phyloP scores from a whole-genome alignment of 441 rosid species.

The Biscutella laevigata region DNA sequence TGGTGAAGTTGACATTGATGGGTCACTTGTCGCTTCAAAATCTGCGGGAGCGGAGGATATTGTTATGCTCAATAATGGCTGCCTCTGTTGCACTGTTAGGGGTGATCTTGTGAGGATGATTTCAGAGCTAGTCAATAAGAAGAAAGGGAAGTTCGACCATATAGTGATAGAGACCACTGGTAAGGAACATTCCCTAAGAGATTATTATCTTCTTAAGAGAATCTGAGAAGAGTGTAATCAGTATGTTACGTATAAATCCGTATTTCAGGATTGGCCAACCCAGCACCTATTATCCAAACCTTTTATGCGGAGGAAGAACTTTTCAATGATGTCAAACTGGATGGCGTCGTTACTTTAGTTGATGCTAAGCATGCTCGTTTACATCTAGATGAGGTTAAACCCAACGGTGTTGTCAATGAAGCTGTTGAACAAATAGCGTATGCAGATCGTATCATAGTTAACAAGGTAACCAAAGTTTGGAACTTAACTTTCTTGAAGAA shows the following conservation, averaged over 20 bases:
- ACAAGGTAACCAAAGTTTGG: constrained; percentile 45
- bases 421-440: constrained; percentile 95
- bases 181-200: constrained; percentile 15
- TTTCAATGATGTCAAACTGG: constrained; percentile 84
- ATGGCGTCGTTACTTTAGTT: constrained; percentile 92
- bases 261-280: constrained; percentile 79
- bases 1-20: constrained; percentile 91
- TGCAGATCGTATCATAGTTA: constrained; percentile 79
- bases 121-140: constrained; percentile 58
- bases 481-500: neutral
- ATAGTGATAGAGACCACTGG: constrained; percentile 96
- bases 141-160: constrained; percentile 80
- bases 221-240: neutral
- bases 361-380: constrained; percentile 86
- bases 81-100: constrained; percentile 93
- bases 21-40: constrained; percentile 84
- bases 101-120: constrained; percentile 98
- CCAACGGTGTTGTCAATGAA: constrained; percentile 86
- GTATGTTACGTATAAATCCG: neutral
- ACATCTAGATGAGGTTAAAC: constrained; percentile 83
- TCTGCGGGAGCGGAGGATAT: constrained; percentile 83
- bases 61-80: constrained; percentile 84
- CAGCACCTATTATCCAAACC: constrained; percentile 91
- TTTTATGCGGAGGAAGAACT: constrained; percentile 81
- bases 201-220: neutral